Percentiles rank a stretch among this genome's conserved stretches.
Conservation (phyloP, 78 protist genomes). For the Polysphondylium violaceum region DNA sequence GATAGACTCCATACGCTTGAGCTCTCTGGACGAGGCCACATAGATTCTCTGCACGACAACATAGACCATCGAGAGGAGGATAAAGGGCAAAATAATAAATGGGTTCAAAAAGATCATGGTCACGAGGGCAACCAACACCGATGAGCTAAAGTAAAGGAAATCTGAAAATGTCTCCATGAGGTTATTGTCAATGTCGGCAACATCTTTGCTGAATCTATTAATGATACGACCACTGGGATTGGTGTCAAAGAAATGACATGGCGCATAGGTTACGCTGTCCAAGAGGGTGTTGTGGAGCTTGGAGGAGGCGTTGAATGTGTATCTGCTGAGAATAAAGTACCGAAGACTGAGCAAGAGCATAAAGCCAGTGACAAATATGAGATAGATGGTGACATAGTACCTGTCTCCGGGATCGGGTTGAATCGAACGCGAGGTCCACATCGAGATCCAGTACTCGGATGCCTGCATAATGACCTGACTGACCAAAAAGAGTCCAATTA, state of each 20-base stretch:
- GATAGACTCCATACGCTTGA: slow-evolving; percentile 86
- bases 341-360: not conserved
- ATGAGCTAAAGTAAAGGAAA: not conserved
- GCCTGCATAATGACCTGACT: slow-evolving; percentile 23
- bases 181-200: slow-evolving; percentile 45
- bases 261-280: slow-evolving; percentile 2
- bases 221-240: slow-evolving; percentile 95
- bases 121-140: not conserved
- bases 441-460: slow-evolving; percentile 35
- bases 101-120: not conserved
- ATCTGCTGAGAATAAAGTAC: not conserved
- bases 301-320: slow-evolving; percentile 1
- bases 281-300: not conserved
- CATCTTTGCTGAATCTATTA: slow-evolving; percentile 95
- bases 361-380: not conserved
- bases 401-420: not conserved
- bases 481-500: not conserved
- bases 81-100: slow-evolving; percentile 73
- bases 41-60: slow-evolving; percentile 30
- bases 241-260: slow-evolving; percentile 51
- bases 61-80: not conserved
- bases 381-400: slow-evolving; percentile 9
- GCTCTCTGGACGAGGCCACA: slow-evolving; percentile 63
- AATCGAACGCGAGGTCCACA: not conserved
- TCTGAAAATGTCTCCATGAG: not conserved